Evolutionary conservation across 192 early-diverging fungal species (phyloP).

Genomic region (Pilaira anomala): DNA sequence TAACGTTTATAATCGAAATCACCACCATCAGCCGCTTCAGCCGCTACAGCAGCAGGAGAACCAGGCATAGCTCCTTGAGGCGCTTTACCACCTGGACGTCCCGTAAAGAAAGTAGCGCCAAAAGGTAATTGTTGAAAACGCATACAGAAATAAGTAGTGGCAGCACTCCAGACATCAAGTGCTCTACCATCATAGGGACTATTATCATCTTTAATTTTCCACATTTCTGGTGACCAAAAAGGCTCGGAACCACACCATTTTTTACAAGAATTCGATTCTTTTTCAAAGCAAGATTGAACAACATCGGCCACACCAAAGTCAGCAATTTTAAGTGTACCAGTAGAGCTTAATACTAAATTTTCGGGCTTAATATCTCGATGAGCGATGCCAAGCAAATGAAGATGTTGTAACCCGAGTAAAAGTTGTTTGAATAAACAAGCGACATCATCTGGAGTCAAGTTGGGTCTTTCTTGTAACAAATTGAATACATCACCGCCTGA

Average conservation of each 20-base stretch:
- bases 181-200: constrained; percentile 88
- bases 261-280: constrained; percentile 66
- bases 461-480: constrained; percentile 69
- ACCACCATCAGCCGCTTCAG: constrained; percentile 22
- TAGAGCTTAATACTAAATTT: constrained; percentile 81
- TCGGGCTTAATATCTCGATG: constrained; percentile 85
- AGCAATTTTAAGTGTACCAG: constrained; percentile 87
- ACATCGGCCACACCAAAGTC: constrained; percentile 98
- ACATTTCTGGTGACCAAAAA: constrained; percentile 95
- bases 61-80: constrained; percentile 7
- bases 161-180: constrained; percentile 90
- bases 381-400: constrained; percentile 93
- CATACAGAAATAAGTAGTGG: constrained; percentile 87
- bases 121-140: constrained; percentile 56
- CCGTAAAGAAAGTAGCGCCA: constrained; percentile 12
- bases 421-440: constrained; percentile 96
- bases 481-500: constrained; percentile 92
- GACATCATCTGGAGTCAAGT: constrained; percentile 65
- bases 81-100: background rate
- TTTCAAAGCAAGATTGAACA: constrained; percentile 83
- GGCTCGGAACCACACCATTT: constrained; percentile 92
- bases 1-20: constrained; percentile 20
- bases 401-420: constrained; percentile 82
- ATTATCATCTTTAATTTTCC: constrained; percentile 50
- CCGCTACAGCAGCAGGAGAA: constrained; percentile 26